phyloP scores from a whole-genome alignment of 495 filamentous ascomycete species.

The Talaromyces stipitatus region DNA sequence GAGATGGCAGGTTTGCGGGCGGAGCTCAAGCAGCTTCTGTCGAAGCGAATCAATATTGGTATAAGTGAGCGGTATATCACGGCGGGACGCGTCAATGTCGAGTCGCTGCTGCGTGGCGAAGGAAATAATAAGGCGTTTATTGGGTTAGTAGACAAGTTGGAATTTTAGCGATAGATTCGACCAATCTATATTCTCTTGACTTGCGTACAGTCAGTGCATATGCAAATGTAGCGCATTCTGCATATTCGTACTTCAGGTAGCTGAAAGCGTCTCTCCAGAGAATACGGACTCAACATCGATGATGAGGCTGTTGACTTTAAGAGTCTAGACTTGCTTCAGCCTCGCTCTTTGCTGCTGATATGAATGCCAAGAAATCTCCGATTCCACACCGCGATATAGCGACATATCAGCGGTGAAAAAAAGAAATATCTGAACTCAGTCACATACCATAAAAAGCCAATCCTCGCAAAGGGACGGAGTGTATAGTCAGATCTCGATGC shows the following conservation, averaged over 20 bases:
- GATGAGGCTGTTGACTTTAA: too few relatives aligned
- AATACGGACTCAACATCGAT: not conserved
- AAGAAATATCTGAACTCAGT: not conserved
- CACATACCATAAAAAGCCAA: not conserved
- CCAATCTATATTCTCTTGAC: not conserved
- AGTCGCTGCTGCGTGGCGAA: conserved; percentile 62
- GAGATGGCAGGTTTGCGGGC: conserved; percentile 50
- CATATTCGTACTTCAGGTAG: not conserved
- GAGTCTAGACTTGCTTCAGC: too few relatives aligned
- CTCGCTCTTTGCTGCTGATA: not conserved
- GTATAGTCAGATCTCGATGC: not conserved
- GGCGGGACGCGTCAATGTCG: conserved; percentile 70
- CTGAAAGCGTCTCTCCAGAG: not conserved
- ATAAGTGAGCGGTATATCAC: conserved; percentile 89
- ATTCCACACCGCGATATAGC: too few relatives aligned
- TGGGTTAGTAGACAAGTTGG: conserved; percentile 49
- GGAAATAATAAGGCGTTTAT: conserved; percentile 49
- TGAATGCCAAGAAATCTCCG: not conserved
- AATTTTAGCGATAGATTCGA: conserved; percentile 24
- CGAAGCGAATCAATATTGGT: conserved; percentile 76
- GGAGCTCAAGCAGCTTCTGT: conserved; percentile 47
- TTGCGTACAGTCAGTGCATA: not conserved
- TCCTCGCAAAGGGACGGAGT: not conserved
- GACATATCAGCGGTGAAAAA: too few relatives aligned
- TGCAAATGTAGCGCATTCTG: not conserved